Conservation (phyloP, 129 eudicot genomes). For the Helianthus tuberosus region DNA sequence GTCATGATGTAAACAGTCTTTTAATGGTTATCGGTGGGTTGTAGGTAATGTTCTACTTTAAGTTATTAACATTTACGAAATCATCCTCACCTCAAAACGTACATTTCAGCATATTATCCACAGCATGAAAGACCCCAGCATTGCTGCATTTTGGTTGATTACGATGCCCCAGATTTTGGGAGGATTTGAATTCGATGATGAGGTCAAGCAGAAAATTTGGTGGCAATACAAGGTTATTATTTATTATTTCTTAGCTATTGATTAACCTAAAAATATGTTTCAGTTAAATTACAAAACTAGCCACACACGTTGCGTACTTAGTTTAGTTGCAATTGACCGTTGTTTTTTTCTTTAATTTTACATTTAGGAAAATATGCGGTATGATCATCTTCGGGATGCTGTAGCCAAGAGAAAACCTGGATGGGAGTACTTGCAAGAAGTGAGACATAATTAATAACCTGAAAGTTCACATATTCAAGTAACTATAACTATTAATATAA, state of each 20-base stretch:
- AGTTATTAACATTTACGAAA: neutral
- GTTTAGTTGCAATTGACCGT: neutral
- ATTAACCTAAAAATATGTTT: constrained; percentile 2
- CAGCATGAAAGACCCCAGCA: constrained; percentile 98
- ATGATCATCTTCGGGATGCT: constrained; percentile 83
- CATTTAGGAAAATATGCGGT: constrained; percentile 80
- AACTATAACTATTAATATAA: neutral
- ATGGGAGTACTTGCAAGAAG: constrained; percentile 96
- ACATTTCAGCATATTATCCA: constrained; percentile 70
- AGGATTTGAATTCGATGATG: constrained; percentile 84
- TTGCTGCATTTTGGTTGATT: constrained; percentile 95
- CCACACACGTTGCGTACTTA: neutral
- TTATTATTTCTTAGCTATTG: neutral
- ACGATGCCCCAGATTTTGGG: constrained; percentile 94
- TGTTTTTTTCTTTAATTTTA: constrained; percentile 9
- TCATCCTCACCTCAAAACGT: constrained; percentile 20
- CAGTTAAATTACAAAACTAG: neutral
- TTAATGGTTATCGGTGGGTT: neutral
- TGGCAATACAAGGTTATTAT: constrained; percentile 83
- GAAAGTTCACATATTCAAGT: constrained; percentile 1
- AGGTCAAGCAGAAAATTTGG: constrained; percentile 94
- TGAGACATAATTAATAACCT: constrained; percentile 37
- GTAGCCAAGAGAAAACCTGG: constrained; percentile 88
- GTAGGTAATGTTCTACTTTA: neutral
- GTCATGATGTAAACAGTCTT: neutral